phyloP scores from a whole-genome alignment of 2,329 filamentous ascomycete species.

The Aspergillus candidus region DNA sequence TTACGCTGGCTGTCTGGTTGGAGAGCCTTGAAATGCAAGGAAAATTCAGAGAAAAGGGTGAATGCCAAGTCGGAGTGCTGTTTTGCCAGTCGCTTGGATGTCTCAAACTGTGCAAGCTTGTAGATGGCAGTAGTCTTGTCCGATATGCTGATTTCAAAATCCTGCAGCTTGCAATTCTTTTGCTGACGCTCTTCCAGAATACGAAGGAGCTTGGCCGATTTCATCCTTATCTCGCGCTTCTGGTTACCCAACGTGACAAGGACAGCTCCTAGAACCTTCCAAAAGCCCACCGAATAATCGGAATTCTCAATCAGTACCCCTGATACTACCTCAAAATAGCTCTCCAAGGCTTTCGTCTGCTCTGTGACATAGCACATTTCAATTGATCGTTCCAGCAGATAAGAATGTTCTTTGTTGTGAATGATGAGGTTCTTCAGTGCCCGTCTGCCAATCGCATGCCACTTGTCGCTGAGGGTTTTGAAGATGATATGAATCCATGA shows the following conservation, averaged over 20 bases:
- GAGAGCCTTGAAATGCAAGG: conserved; percentile 83
- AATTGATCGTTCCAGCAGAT: conserved; percentile 83
- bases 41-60: conserved; percentile 92
- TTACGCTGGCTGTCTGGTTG: conserved; percentile 80
- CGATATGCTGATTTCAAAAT: conserved; percentile 96
- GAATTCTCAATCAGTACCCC: conserved; percentile 77
- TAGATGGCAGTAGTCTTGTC: conserved; percentile 98
- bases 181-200: conserved; percentile 76
- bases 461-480: conserved; percentile 81
- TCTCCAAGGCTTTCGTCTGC: conserved; percentile 75
- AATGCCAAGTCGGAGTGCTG: conserved; percentile 87
- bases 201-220: conserved; percentile 74
- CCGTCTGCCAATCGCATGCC: conserved; percentile 81
- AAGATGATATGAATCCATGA: conserved; percentile 96
- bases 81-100: conserved; percentile 81
- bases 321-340: conserved; percentile 89
- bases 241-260: conserved; percentile 91
- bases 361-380: conserved; percentile 83
- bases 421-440: conserved; percentile 85
- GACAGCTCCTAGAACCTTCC: conserved; percentile 82
- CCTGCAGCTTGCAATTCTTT: conserved; percentile 84
- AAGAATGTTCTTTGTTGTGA: conserved; percentile 81
- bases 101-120: conserved; percentile 94
- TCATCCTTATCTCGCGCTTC: conserved; percentile 79
- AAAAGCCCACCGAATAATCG: conserved; percentile 80